phyloP scores from a whole-genome alignment of 1,284 basidiomycete species.

The Farysia itapuensis region DNA sequence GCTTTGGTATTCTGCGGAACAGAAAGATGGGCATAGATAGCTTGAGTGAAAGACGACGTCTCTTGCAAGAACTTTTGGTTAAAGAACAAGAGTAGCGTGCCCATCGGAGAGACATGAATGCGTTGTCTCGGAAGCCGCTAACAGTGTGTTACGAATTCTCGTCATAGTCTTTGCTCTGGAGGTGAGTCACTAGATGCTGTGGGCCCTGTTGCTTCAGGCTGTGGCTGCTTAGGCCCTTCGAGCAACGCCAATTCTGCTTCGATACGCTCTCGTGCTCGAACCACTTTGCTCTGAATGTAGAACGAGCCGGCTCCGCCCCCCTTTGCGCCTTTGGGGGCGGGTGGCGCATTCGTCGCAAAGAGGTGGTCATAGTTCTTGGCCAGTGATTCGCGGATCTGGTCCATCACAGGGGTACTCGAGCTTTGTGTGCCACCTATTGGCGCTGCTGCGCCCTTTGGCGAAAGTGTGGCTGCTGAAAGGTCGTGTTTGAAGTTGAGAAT shows the following conservation, averaged over 20 bases:
- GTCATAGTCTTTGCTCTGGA: too few species aligned
- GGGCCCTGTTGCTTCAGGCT: slow-evolving; percentile 4
- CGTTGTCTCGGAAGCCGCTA: too few species aligned
- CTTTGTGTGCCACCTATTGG: slow-evolving; percentile 3
- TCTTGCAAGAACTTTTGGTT: too few species aligned
- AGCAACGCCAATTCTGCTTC: slow-evolving; percentile 70
- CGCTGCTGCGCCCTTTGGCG: neutral
- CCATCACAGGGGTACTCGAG: slow-evolving; percentile 21
- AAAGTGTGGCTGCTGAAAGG: slow-evolving; percentile 25
- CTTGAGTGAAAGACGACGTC: too few species aligned
- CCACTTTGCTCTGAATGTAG: slow-evolving; percentile 95
- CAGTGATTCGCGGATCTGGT: slow-evolving; percentile 39
- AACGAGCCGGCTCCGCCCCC: slow-evolving; percentile 56
- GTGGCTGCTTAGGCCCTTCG: slow-evolving; percentile 19
- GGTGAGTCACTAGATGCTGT: too few species aligned
- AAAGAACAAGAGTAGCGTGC: too few species aligned
- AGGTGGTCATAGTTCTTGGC: slow-evolving; percentile 81
- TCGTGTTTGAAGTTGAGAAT: slow-evolving; percentile 86
- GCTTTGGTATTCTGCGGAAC: too few species aligned
- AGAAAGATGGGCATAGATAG: too few species aligned
- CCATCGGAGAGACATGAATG: too few species aligned
- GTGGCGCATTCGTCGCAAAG: slow-evolving; percentile 78
- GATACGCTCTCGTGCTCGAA: slow-evolving; percentile 89
- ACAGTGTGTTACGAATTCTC: too few species aligned
- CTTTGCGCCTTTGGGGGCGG: slow-evolving; percentile 55